Evolutionary conservation across 345 rosid genomes (phyloP).

Genomic region (Corchorus capsularis): DNA sequence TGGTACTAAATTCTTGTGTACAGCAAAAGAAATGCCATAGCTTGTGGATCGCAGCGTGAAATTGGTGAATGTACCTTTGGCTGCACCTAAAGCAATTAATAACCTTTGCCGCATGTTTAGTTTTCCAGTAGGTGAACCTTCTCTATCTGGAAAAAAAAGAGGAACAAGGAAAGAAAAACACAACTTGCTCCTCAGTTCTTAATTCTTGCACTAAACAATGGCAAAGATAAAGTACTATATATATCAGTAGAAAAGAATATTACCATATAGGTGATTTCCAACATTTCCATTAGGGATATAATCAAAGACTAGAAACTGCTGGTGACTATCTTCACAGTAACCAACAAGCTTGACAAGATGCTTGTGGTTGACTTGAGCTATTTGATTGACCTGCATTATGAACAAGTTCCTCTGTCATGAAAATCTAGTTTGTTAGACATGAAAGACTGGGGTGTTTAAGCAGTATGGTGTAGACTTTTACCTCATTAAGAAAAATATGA

Average conservation of each 20-base stretch:
- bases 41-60: background rate
- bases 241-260: slow-evolving; percentile 12
- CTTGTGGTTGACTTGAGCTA: slow-evolving; percentile 36
- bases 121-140: slow-evolving; percentile 45
- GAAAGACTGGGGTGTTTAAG: no score
- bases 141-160: slow-evolving; percentile 36
- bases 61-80: slow-evolving; percentile 34
- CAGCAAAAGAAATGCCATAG: background rate
- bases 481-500: slow-evolving; percentile 34
- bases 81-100: slow-evolving; percentile 44
- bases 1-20: background rate
- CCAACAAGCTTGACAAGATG: slow-evolving; percentile 49
- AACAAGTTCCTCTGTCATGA: background rate
- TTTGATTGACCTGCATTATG: slow-evolving; percentile 35
- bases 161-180: background rate
- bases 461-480: no score
- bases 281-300: slow-evolving; percentile 44
- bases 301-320: slow-evolving; percentile 43
- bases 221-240: no score
- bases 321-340: slow-evolving; percentile 36
- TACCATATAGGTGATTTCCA: slow-evolving; percentile 45
- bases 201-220: no score
- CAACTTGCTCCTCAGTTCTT: background rate
- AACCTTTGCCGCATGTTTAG: slow-evolving; percentile 44
- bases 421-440: no score